Evolutionary conservation across 148 eudicot genomes (phyloP), one percentile per base, ranked within the genome.

Genomic region (Silene uniflora): DNA sequence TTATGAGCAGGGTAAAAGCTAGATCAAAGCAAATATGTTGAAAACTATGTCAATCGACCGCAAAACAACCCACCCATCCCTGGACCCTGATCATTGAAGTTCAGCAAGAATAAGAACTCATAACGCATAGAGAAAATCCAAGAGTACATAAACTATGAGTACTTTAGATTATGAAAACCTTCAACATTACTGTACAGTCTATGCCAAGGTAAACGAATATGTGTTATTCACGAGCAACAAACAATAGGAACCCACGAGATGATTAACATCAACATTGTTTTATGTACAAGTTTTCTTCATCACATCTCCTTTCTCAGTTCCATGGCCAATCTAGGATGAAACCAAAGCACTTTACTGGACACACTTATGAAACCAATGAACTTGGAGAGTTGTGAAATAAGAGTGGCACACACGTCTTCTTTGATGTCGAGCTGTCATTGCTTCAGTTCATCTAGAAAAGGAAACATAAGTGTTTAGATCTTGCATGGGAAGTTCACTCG

Each of bases 141-240:
- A n/a, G n/a, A n/a, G n/a, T n/a, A n/a, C n/a, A n/a, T n/a, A n/a
- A n/a, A n/a, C n/a, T n/a, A n/a, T n/a, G n/a, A n/a, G n/a, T n/a
- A n/a, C n/a, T n/a, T n/a, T n/a, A n/a, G n/a, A n/a, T n/a, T n/a
- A n/a, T n/a, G n/a, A n/a, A n/a, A 56, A 63, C 10, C 14, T 72
- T 27, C 60, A 63, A 62, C 61, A 47, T 10, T 46, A 74, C 77
- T 74, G 61, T 74, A 74, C 70, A 74, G 58, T 46, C 25, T 42
- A n/a, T n/a, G 16, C 60, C 69, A 47, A 63, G 44, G 76, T 13
- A 56, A 73, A 59, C 67, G 11, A 22, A 46, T 17, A 63, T 13
- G 25, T 27, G 10, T 39, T 23, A 0, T 59, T 58, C 2, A 24
- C 44, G 55, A 68, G 52, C 44, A n/a, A 42, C 25, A 13, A 44